Evolutionary conservation across 75 land plant genomes (phyloP).

Genomic region (Pinus albicaulis): DNA sequence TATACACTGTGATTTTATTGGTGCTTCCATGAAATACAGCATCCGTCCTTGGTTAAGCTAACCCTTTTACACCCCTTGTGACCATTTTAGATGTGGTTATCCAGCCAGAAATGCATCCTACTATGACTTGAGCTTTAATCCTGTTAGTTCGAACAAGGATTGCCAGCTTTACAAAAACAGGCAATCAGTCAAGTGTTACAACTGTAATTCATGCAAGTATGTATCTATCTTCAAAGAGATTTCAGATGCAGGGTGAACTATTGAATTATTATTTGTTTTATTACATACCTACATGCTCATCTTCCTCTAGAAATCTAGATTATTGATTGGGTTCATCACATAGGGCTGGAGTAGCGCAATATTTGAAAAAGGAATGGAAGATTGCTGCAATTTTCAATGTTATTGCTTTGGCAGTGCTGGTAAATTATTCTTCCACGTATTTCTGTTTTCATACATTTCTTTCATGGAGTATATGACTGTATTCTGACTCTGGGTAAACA

Average conservation of each 20-base stretch:
- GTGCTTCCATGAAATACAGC: not conserved
- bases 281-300: not conserved
- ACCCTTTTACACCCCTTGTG: not conserved
- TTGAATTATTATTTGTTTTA: not conserved
- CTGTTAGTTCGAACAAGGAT: conserved; percentile 53
- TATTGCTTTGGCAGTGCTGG: conserved; percentile 58
- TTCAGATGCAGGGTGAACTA: not conserved
- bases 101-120: conserved; percentile 71
- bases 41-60: not conserved
- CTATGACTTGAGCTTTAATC: conserved; percentile 71
- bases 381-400: conserved; percentile 62
- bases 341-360: conserved; percentile 80
- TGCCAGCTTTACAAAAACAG: conserved; percentile 72
- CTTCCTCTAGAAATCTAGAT: conserved; percentile 1
- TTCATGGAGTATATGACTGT: not conserved
- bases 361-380: conserved; percentile 74
- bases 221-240: not conserved
- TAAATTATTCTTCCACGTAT: conserved; percentile 12
- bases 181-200: conserved; percentile 52
- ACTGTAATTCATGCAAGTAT: conserved; percentile 86
- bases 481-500: not conserved
- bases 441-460: not conserved
- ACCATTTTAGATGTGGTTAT: conserved; percentile 62
- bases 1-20: not conserved
- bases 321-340: not conserved